Conservation (phyloP, 345 rosid genomes). For the Triadica sebifera region DNA sequence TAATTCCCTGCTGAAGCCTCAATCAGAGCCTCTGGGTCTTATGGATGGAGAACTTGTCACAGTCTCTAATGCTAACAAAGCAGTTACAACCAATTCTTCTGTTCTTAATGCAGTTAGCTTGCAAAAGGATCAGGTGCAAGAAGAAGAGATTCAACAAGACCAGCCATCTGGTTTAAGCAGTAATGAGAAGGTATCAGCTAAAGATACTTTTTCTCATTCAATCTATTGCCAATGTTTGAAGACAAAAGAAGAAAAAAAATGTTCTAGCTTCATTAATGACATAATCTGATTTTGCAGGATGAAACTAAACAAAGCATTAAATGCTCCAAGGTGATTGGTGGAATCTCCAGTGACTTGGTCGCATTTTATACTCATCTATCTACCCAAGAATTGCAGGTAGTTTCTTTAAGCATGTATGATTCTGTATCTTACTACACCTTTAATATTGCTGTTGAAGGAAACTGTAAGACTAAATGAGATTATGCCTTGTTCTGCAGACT, state of each 20-base stretch:
- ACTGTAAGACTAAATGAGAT: background rate
- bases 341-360: conserved; percentile 15
- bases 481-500: conserved; percentile 25
- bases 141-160: conserved; percentile 20
- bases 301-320: conserved; percentile 9
- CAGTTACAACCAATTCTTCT: conserved; percentile 15
- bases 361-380: conserved; percentile 18
- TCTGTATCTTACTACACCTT: background rate
- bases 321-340: conserved; percentile 20
- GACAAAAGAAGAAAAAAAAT: background rate
- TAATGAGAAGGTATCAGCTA: conserved; percentile 25
- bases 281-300: conserved; percentile 15
- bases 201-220: background rate
- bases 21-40: conserved; percentile 16
- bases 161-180: conserved; percentile 17
- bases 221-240: too few relatives aligned
- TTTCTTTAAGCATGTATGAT: conserved; percentile 4
- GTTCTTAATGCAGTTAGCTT: conserved; percentile 1
- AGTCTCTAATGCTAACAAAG: conserved; percentile 17
- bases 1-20: conserved; percentile 14
- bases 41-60: conserved; percentile 9
- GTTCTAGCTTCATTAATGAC: background rate
- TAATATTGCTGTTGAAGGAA: background rate
- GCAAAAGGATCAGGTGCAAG: conserved; percentile 13
- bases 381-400: conserved; percentile 38